Evolutionary conservation across 768 basidiomycete genomes (phyloP).

Genomic region (Amanita thiersii): DNA sequence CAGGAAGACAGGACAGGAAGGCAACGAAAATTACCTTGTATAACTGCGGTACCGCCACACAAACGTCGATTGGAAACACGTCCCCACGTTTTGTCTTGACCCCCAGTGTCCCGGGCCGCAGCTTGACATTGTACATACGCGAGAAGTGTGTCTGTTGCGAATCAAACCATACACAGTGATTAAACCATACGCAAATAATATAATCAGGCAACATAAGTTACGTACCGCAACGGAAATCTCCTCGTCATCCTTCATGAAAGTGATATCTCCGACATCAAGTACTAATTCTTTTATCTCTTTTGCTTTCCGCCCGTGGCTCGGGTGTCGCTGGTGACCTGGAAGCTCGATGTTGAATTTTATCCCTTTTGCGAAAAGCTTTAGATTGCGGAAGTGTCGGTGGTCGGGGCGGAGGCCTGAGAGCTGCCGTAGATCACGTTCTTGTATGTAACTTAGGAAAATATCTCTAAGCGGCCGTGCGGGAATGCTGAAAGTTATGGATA

Average conservation of each 20-base stretch:
- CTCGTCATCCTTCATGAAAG: slow-evolving; percentile 5
- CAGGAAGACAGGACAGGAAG: background rate
- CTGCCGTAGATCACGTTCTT: background rate
- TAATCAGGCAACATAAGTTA: background rate
- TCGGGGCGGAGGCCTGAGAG: background rate
- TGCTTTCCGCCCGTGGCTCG: background rate
- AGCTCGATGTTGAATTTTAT: slow-evolving; percentile 3
- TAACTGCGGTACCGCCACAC: background rate
- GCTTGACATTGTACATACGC: background rate
- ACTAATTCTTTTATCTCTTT: slow-evolving; percentile 2
- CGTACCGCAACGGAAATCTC: slow-evolving; percentile 5
- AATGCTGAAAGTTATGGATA: background rate
- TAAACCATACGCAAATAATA: background rate
- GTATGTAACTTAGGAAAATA: background rate
- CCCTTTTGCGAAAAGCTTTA: background rate
- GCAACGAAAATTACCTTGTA: background rate
- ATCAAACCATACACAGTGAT: background rate
- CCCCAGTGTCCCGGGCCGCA: slow-evolving; percentile 3
- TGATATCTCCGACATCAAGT: background rate
- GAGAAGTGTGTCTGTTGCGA: slow-evolving; percentile 1
- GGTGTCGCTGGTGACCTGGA: background rate
- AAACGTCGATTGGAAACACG: slow-evolving; percentile 3
- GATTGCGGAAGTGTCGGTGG: background rate
- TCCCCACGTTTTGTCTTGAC: slow-evolving; percentile 1
- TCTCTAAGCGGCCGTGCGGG: slow-evolving; percentile 1